Conservation (phyloP, 179 eudicot species). For the Corrigiola litoralis region DNA sequence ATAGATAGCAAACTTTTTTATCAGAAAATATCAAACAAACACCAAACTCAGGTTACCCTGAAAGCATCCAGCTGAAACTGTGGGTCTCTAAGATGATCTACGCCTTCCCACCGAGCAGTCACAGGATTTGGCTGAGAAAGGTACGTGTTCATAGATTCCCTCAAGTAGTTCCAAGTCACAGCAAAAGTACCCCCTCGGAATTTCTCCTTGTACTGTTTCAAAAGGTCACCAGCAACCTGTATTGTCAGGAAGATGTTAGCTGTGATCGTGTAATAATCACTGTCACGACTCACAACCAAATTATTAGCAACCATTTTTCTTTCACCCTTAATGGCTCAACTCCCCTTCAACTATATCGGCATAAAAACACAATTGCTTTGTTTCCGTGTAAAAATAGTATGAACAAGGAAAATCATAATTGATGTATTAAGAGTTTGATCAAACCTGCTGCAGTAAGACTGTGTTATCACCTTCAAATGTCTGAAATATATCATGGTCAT, state of each 20-base stretch:
- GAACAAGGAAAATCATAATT: neutral
- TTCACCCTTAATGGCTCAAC: too few relatives aligned
- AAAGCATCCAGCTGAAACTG: constrained; percentile 93
- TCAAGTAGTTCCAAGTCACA: constrained; percentile 92
- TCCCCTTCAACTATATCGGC: neutral
- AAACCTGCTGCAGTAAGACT: constrained; percentile 91
- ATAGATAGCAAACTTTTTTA: neutral
- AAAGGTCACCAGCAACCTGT: constrained; percentile 86
- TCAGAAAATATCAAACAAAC: neutral
- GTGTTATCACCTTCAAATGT: constrained; percentile 99
- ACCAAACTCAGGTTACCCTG: constrained; percentile 41
- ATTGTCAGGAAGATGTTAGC: constrained; percentile 9
- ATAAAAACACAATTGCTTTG: neutral
- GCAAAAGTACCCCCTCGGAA: constrained; percentile 77
- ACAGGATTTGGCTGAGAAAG: constrained; percentile 94
- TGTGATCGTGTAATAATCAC: neutral
- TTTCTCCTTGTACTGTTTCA: constrained; percentile 88
- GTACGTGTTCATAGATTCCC: constrained; percentile 84
- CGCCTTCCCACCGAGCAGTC: constrained; percentile 92
- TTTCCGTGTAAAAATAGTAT: neutral
- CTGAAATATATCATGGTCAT: constrained; percentile 98
- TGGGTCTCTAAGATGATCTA: constrained; percentile 85
- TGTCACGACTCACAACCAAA: too few relatives aligned
- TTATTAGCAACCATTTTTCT: too few relatives aligned
- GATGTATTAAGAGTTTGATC: neutral